Base-by-base conservation (phyloP, 2,329 filamentous ascomycete species). In the Alternaria sp. region DNA sequence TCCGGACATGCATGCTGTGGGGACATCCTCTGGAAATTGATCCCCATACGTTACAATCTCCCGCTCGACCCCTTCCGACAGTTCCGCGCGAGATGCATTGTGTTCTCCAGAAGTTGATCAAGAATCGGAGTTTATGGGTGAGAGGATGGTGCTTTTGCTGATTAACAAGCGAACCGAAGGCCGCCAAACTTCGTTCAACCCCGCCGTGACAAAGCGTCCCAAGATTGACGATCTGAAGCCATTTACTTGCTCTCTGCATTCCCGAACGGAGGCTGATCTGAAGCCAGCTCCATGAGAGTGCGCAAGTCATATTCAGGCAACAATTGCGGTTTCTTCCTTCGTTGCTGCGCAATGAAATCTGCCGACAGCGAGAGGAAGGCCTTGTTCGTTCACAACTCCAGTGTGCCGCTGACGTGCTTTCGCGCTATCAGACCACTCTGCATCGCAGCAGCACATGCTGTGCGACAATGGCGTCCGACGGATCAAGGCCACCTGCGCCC, bases 351-450 rank as follows among this genome's bases (percentile, higher is more conserved):
- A 26, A 39, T 0, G 2, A 13, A 3, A n/a, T 51, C 21, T 2
- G 21, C n/a, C 8, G 14, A 24, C 10, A 34, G 24, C 5, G 24
- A 37, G 26, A 34, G 3, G 29, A 44, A 10, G 34, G 24, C 39
- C 17, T 23, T 23, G 53, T 40, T 55, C 29, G 17, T 45, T 45
- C 37, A 37, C 24, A n/a, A 39, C 21, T 4, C n/a, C 5, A 26
- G 40, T 29, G 26, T 39, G 31, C 46, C 40, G 23, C 41, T 42
- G 13, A 26, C 46, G 21, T 29, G 21, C 41, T 48, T 29, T 45
- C 42, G 51, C 55, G 51, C 23, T 53, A 52, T 58, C 59, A 58
- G 23, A 58, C 53, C 48, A 53, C 55, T 40, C 48, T 28, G n/a
- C 21, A 14, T 28, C 23, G 37, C 51, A 58, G 31, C 45, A 41